phyloP scores from a whole-genome alignment of 306 rosid species.

The Vigna trinervia region DNA sequence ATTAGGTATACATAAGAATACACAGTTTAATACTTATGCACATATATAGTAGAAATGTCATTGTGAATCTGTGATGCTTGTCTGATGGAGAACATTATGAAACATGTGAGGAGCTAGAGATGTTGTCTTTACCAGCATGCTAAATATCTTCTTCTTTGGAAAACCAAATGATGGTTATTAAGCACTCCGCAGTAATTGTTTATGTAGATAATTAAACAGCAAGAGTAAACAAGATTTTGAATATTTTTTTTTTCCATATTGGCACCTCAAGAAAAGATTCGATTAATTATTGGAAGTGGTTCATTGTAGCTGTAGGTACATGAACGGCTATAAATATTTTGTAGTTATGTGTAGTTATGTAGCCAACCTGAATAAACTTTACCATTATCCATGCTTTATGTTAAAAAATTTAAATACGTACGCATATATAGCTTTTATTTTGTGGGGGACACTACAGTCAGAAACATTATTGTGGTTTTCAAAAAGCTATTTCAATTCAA shows the following conservation, averaged over 20 bases:
- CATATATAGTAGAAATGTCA: too few relatives aligned
- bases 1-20: too few relatives aligned
- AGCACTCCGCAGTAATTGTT: conserved; percentile 24
- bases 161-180: conserved; percentile 31
- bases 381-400: conserved; percentile 13
- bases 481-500: conserved; percentile 19
- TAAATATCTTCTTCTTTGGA: conserved; percentile 9
- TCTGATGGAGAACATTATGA: conserved; percentile 41
- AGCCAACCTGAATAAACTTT: conserved; percentile 30
- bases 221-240: neutral
- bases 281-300: conserved; percentile 26
- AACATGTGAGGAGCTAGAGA: conserved; percentile 24
- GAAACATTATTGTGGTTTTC: conserved; percentile 39
- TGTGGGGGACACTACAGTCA: conserved; percentile 44
- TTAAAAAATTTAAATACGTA: neutral
- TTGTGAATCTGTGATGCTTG: conserved; percentile 37
- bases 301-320: conserved; percentile 5
- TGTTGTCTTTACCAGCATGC: too few relatives aligned
- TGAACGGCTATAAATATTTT: conserved; percentile 26
- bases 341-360: conserved; percentile 15
- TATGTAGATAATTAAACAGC: neutral
- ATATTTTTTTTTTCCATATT: too few relatives aligned
- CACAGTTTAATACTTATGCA: too few relatives aligned
- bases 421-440: neutral
- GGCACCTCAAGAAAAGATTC: conserved; percentile 14